Percentiles rank a stretch among this genome's conserved stretches.
These are phyloP conservation scores for Dioscorea cayenensis DNA, from an alignment of 116 monocot species.

Conservation along the genomic window DNA sequence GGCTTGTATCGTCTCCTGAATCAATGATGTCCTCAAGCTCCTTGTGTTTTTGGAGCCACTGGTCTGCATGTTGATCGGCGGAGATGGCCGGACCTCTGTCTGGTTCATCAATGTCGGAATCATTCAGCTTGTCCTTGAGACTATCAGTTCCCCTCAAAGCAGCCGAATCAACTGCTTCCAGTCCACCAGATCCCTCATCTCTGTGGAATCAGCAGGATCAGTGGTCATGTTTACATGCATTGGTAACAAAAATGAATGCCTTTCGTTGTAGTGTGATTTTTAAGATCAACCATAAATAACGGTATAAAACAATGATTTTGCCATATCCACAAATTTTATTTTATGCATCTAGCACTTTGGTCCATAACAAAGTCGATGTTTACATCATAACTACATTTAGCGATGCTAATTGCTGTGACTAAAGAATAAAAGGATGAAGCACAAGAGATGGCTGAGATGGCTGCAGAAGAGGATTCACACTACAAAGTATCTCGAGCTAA, in stretches of 20 bases:
- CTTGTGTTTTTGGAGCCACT: constrained; percentile 2
- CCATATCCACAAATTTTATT: too few species aligned
- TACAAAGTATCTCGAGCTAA: too few species aligned
- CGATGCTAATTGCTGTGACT: too few species aligned
- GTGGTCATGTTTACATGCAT: background rate
- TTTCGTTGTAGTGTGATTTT: too few species aligned
- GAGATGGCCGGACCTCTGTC: background rate
- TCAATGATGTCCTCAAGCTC: constrained; percentile 24
- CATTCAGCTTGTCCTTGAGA: constrained; percentile 12
- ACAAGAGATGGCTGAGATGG: too few species aligned
- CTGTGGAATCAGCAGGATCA: background rate
- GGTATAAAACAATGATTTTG: too few species aligned
- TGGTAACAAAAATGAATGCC: background rate
- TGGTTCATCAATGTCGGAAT: background rate
- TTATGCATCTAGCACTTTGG: too few species aligned
- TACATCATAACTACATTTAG: too few species aligned
- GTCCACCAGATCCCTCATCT: constrained; percentile 6
- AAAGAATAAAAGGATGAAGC: too few species aligned
- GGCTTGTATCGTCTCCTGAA: constrained; percentile 35
- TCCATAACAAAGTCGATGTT: too few species aligned
- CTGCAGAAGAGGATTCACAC: too few species aligned
- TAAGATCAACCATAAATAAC: too few species aligned
- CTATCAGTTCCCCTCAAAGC: constrained; percentile 5
- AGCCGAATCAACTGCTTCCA: constrained; percentile 4
- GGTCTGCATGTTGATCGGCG: background rate